These are phyloP conservation scores for Didymella pomorum DNA, from an alignment of 2,329 filamentous ascomycete species.

Conservation along the genomic window DNA sequence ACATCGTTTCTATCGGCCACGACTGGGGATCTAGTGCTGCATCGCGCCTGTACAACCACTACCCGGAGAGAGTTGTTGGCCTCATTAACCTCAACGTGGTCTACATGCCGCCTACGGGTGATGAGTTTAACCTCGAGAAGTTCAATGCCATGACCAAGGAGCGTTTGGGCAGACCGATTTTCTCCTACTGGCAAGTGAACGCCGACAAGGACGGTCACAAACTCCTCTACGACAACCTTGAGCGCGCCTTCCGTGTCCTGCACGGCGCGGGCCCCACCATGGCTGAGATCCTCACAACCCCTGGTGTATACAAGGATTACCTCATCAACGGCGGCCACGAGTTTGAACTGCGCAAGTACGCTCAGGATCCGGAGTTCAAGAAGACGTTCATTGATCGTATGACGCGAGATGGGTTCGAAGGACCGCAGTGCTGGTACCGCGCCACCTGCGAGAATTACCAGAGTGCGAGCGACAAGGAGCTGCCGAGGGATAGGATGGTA, in stretches of 20 bases:
- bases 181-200: conserved; percentile 60
- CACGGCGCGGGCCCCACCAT: conserved; percentile 48
- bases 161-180: conserved; percentile 49
- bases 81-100: conserved; percentile 55
- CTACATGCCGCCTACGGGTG: conserved; percentile 50
- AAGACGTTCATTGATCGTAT: conserved; percentile 49
- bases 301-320: conserved; percentile 46
- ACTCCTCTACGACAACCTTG: conserved; percentile 52
- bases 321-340: conserved; percentile 24
- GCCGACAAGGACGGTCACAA: conserved; percentile 50
- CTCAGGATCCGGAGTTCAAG: conserved; percentile 40
- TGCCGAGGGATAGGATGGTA: conserved; percentile 28
- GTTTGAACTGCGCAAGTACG: conserved; percentile 44
- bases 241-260: conserved; percentile 48
- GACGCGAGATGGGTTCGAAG: conserved; percentile 44
- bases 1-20: conserved; percentile 57
- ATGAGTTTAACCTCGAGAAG: conserved; percentile 50
- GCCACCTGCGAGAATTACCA: conserved; percentile 37
- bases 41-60: conserved; percentile 54
- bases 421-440: conserved; percentile 52
- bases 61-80: conserved; percentile 53
- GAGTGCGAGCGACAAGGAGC: conserved; percentile 35
- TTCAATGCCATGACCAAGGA: conserved; percentile 45
- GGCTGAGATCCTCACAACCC: conserved; percentile 49
- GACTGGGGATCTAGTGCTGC: conserved; percentile 59